phyloP scores from a whole-genome alignment of 805 yeast species.

The Saccharomyces eubayanus region DNA sequence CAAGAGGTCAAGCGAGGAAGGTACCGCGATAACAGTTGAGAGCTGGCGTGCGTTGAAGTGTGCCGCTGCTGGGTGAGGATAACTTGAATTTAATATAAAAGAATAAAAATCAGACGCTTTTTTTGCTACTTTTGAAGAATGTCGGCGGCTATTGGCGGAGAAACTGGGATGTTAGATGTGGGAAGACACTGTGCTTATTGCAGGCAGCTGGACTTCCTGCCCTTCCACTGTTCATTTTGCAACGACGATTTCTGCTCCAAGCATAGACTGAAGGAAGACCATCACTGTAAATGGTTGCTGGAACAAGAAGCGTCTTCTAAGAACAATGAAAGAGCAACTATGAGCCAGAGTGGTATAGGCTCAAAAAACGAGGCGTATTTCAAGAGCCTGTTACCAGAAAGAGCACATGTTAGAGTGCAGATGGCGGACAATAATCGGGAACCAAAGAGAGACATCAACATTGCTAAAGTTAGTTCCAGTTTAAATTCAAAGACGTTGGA shows the following conservation, averaged over 20 bases:
- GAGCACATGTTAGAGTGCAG: slow-evolving; percentile 20
- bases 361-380: slow-evolving; percentile 12
- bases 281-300: slow-evolving; percentile 19
- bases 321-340: neutral
- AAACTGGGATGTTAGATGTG: slow-evolving; percentile 31
- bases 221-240: slow-evolving; percentile 28
- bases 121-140: neutral
- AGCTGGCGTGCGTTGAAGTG: neutral
- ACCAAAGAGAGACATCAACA: neutral
- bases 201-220: slow-evolving; percentile 28
- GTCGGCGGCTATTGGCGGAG: slow-evolving; percentile 7
- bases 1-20: neutral
- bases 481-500: slow-evolving; percentile 18
- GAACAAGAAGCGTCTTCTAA: slow-evolving; percentile 2
- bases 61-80: neutral
- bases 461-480: slow-evolving; percentile 6
- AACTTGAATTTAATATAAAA: neutral
- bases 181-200: slow-evolving; percentile 30
- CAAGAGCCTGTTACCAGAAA: slow-evolving; percentile 25
- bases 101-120: neutral
- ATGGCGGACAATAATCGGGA: neutral
- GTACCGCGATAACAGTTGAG: neutral
- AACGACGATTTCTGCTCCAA: slow-evolving; percentile 24
- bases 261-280: slow-evolving; percentile 24
- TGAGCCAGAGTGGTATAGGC: neutral